phyloP scores from a whole-genome alignment of 2,329 filamentous ascomycete genomes.

The Neurospora sp. region DNA sequence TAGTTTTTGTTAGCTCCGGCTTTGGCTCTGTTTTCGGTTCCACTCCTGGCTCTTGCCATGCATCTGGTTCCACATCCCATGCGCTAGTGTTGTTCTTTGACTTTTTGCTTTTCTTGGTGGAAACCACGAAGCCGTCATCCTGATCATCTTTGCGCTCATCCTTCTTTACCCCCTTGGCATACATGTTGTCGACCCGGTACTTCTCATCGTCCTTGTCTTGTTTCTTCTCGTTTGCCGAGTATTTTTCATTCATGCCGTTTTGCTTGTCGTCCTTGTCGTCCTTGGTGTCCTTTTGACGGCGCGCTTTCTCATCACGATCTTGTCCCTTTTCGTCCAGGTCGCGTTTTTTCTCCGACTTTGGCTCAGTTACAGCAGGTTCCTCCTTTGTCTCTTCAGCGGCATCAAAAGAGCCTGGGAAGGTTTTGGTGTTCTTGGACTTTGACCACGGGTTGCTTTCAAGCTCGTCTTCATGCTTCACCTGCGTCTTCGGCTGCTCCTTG shows the following conservation, averaged over 20 bases:
- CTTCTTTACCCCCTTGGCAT: slow-evolving; percentile 17
- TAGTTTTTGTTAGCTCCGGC: slow-evolving; percentile 18
- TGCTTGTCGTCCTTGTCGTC: slow-evolving; percentile 41
- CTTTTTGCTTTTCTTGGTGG: slow-evolving; percentile 28
- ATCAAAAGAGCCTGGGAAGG: slow-evolving; percentile 35
- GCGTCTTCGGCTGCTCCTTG: background rate
- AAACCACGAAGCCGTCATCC: slow-evolving; percentile 12
- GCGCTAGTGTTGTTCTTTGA: slow-evolving; percentile 25
- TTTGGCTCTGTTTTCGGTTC: slow-evolving; percentile 19
- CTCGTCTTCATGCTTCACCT: slow-evolving; percentile 29
- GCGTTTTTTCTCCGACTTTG: slow-evolving; percentile 33
- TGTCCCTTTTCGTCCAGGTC: slow-evolving; percentile 32
- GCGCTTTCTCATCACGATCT: slow-evolving; percentile 14
- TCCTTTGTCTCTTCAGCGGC: slow-evolving; percentile 30
- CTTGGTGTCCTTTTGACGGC: slow-evolving; percentile 17
- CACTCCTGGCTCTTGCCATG: slow-evolving; percentile 7
- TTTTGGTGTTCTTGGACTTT: slow-evolving; percentile 42
- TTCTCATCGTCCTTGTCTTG: background rate
- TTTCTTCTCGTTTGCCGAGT: background rate
- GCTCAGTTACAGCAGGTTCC: slow-evolving; percentile 21
- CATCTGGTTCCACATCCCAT: slow-evolving; percentile 15
- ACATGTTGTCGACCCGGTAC: slow-evolving; percentile 1
- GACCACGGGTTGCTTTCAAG: slow-evolving; percentile 40
- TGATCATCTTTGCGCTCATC: slow-evolving; percentile 12
- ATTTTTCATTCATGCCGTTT: slow-evolving; percentile 22